These are phyloP conservation scores for Avena atlantica DNA, from an alignment of 176 grass and related monocot genomes.

Conservation along the genomic window DNA sequence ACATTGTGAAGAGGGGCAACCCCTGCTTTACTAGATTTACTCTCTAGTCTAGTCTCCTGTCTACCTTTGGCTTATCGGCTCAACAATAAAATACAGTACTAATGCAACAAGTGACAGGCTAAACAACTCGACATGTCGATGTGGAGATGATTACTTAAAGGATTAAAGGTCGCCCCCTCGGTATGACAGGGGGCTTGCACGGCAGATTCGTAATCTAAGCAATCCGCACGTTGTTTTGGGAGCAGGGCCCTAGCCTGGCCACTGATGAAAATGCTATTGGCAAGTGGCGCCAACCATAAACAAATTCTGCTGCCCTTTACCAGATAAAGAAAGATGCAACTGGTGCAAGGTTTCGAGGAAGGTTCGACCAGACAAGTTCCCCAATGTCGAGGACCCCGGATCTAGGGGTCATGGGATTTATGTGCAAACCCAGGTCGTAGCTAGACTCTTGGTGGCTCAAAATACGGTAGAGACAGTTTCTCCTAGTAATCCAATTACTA, in stretches of 20 bases:
- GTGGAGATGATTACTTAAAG: constrained; percentile 28
- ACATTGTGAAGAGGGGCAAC: constrained; percentile 37
- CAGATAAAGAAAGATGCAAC: neutral
- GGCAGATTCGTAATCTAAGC: constrained; percentile 6
- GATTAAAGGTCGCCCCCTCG: neutral
- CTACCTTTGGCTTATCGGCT: constrained; percentile 32
- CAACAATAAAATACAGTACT: neutral
- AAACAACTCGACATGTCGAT: constrained; percentile 29
- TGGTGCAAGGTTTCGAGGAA: constrained; percentile 3
- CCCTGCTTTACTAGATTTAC: constrained; percentile 37
- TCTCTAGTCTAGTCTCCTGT: neutral
- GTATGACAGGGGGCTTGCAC: constrained; percentile 33
- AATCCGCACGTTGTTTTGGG: constrained; percentile 54
- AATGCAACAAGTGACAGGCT: constrained; percentile 16
- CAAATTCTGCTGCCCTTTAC: constrained; percentile 18
- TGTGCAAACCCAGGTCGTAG: neutral
- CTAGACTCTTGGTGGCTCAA: neutral
- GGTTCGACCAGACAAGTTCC: neutral
- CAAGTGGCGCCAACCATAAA: constrained; percentile 41
- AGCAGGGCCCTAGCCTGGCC: neutral
- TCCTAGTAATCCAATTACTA: no score
- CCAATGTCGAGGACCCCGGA: neutral
- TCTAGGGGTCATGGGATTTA: constrained; percentile 10
- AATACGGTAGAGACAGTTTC: no score
- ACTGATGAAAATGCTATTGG: neutral